phyloP scores from a whole-genome alignment of 306 rosid genomes.

The Malus fusca region DNA sequence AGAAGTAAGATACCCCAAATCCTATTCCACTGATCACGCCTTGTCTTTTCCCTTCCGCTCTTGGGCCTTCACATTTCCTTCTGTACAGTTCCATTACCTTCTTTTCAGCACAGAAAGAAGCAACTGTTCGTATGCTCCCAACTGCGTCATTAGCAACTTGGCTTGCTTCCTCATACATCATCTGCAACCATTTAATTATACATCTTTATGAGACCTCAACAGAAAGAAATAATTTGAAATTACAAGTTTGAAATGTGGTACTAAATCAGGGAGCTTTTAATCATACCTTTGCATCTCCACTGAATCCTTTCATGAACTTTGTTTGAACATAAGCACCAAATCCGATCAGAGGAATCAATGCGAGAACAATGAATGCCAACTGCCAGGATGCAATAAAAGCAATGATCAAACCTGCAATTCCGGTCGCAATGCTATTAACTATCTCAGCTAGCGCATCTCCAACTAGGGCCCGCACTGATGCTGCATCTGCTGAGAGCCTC shows the following conservation, averaged over 20 bases:
- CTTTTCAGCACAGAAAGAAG: constrained; percentile 86
- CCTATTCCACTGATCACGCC: constrained; percentile 82
- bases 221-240: neutral
- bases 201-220: neutral
- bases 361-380: constrained; percentile 54
- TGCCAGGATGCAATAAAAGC: constrained; percentile 68
- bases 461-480: constrained; percentile 67
- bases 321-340: constrained; percentile 58
- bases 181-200: constrained; percentile 33
- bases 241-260: neutral
- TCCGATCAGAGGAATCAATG: constrained; percentile 61
- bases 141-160: constrained; percentile 90
- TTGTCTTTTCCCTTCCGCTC: constrained; percentile 55
- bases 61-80: constrained; percentile 77
- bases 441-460: constrained; percentile 60
- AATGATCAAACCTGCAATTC: constrained; percentile 60
- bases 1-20: constrained; percentile 65
- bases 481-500: constrained; percentile 82
- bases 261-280: neutral
- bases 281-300: constrained; percentile 72
- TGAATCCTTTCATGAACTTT: constrained; percentile 78
- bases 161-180: constrained; percentile 86
- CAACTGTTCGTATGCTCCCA: constrained; percentile 83
- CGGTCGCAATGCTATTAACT: constrained; percentile 53
- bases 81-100: constrained; percentile 76